These are phyloP conservation scores for Mycena galopus DNA, from an alignment of 768 basidiomycete genomes.

Conservation along the genomic window DNA sequence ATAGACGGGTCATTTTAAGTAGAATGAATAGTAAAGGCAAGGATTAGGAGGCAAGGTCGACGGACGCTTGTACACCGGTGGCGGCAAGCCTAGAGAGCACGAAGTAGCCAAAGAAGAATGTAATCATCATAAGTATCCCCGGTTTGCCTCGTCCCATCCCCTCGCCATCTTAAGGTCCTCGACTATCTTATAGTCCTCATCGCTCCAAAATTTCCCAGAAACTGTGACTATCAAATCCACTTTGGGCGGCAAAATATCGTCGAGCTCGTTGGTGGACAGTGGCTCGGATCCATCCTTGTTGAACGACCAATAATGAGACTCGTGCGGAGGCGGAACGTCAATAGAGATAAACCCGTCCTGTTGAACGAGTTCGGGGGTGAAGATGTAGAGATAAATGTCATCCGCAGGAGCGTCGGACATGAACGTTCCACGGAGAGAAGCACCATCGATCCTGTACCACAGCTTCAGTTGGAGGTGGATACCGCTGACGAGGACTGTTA, in stretches of 20 bases:
- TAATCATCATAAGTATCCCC: too few species aligned
- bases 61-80: too few species aligned
- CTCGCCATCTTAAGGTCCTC: too few species aligned
- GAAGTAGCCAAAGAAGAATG: too few species aligned
- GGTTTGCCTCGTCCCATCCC: too few species aligned
- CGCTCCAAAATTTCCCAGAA: too few species aligned
- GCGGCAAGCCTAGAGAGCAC: too few species aligned
- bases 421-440: constrained; percentile 1
- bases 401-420: not conserved
- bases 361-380: not conserved
- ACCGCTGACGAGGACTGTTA: too few species aligned
- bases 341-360: not conserved
- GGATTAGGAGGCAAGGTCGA: too few species aligned
- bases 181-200: too few species aligned
- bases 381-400: not conserved
- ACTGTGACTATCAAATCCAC: not conserved
- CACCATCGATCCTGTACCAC: not conserved
- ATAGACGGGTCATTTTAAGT: too few species aligned
- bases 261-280: not conserved
- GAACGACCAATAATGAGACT: constrained; percentile 3
- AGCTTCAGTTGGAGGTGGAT: not conserved
- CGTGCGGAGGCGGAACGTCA: not conserved
- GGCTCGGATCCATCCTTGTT: not conserved
- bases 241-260: not conserved
- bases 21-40: too few species aligned